Evolutionary conservation across 257 asterid species (phyloP).

Genomic region (Craterostigma plantagineum): DNA sequence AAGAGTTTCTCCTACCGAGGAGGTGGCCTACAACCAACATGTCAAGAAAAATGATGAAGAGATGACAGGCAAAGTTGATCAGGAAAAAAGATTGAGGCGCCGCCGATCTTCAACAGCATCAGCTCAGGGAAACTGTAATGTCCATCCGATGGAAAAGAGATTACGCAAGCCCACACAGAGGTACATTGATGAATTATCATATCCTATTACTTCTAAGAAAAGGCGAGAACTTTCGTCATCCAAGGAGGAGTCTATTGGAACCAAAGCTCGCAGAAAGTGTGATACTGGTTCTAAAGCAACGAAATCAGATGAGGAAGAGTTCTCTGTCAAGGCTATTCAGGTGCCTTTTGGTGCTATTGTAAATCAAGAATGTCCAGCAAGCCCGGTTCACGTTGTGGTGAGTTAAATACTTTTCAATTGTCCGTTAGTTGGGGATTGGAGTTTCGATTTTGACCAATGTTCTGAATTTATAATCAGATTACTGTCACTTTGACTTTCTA

Average conservation of each 20-base stretch:
- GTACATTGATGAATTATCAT: slow-evolving; percentile 66
- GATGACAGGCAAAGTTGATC: slow-evolving; percentile 8
- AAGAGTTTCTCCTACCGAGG: slow-evolving; percentile 18
- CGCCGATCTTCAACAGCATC: slow-evolving; percentile 12
- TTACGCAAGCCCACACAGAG: slow-evolving; percentile 85
- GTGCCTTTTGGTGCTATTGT: slow-evolving; percentile 78
- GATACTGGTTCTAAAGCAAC: slow-evolving; percentile 14
- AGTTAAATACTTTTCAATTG: slow-evolving; percentile 8
- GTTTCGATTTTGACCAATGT: no score
- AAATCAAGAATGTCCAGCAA: slow-evolving; percentile 29
- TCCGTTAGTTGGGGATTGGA: background rate
- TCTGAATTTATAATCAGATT: no score
- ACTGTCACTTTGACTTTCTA: no score
- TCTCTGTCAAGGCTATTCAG: slow-evolving; percentile 61
- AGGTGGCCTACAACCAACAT: slow-evolving; percentile 18
- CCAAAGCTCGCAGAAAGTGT: slow-evolving; percentile 32
- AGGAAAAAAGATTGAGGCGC: slow-evolving; percentile 13
- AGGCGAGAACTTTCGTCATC: slow-evolving; percentile 25
- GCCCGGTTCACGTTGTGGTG: slow-evolving; percentile 15
- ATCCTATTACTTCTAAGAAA: slow-evolving; percentile 25
- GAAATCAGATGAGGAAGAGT: slow-evolving; percentile 32
- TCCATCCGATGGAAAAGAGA: slow-evolving; percentile 39
- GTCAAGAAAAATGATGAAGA: slow-evolving; percentile 18
- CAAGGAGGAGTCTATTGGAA: slow-evolving; percentile 24
- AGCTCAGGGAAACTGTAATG: slow-evolving; percentile 13